These are phyloP conservation scores for Lentinula aciculospora DNA, from an alignment of 768 basidiomycete genomes.

Conservation along the genomic window DNA sequence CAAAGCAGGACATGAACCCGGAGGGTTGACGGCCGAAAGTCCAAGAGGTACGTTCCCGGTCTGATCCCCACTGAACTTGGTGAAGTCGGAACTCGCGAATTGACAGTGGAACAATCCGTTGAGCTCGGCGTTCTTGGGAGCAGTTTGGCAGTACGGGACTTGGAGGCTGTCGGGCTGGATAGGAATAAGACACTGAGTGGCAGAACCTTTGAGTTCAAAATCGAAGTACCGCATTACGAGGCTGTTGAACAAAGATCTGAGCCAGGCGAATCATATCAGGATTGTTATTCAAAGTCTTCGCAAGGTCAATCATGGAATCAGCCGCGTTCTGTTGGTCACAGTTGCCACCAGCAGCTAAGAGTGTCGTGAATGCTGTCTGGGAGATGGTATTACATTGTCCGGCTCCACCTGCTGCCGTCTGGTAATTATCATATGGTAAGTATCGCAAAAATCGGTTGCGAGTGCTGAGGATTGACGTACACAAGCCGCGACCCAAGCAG, in stretches of 20 bases:
- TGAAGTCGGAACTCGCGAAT: constrained; percentile 38
- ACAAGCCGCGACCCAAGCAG: constrained; percentile 41
- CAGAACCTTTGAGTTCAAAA: not conserved
- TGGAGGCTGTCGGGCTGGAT: constrained; percentile 35
- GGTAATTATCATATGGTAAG: constrained; percentile 19
- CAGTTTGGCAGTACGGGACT: constrained; percentile 47
- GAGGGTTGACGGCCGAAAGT: constrained; percentile 28
- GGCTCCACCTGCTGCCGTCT: constrained; percentile 54
- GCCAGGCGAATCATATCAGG: constrained; percentile 42
- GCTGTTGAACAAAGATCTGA: constrained; percentile 52
- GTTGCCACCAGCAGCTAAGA: constrained; percentile 42
- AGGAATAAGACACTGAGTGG: not conserved
- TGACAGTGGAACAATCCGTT: constrained; percentile 56
- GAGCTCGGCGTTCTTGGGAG: constrained; percentile 46
- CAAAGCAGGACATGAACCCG: constrained; percentile 47
- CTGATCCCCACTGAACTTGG: constrained; percentile 40
- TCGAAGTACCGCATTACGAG: constrained; percentile 43
- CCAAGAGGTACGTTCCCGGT: constrained; percentile 51
- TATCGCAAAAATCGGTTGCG: not conserved
- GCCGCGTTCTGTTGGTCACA: constrained; percentile 44
- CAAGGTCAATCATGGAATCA: constrained; percentile 45
- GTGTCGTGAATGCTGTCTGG: constrained; percentile 47
- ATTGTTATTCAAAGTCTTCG: constrained; percentile 37
- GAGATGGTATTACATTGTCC: constrained; percentile 51
- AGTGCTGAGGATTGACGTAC: constrained; percentile 21